A percentile compares a stretch with the other conserved stretches of the same genome.
Evolutionary conservation across 768 basidiomycete species (phyloP).

Genomic region (Agrocybe chaxingu): DNA sequence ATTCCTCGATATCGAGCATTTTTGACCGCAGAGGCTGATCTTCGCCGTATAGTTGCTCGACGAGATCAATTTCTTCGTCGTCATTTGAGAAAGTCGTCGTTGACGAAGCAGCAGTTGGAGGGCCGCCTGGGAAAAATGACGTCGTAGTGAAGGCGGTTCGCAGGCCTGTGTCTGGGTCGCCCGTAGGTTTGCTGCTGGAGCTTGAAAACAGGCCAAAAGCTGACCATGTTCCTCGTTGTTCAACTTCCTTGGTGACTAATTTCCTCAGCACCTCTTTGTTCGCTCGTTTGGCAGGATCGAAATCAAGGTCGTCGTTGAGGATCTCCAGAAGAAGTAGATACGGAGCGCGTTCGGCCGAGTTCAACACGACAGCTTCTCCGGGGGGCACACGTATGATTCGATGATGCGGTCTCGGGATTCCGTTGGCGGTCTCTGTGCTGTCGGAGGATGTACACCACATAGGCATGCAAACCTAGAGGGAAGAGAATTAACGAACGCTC

Average conservation of each 20-base stretch:
- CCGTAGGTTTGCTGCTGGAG: slow-evolving; percentile 18
- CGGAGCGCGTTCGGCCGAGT: slow-evolving; percentile 95
- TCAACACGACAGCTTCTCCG: slow-evolving; percentile 95
- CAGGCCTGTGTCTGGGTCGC: slow-evolving; percentile 17
- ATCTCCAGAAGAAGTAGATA: slow-evolving; percentile 93
- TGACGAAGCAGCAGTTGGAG: slow-evolving; percentile 20
- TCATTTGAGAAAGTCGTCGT: slow-evolving; percentile 17
- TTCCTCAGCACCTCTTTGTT: slow-evolving; percentile 87
- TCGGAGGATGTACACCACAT: slow-evolving; percentile 85
- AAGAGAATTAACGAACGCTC: slow-evolving; percentile 1
- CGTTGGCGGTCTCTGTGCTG: slow-evolving; percentile 30
- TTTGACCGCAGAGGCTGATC: slow-evolving; percentile 69
- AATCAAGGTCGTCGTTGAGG: slow-evolving; percentile 85
- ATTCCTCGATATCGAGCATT: slow-evolving; percentile 77
- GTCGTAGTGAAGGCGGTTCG: slow-evolving; percentile 21
- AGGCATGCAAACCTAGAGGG: slow-evolving; percentile 73
- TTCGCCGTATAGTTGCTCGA: slow-evolving; percentile 91
- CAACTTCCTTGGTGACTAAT: slow-evolving; percentile 64
- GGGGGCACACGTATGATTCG: slow-evolving; percentile 97
- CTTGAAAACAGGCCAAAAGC: slow-evolving; percentile 32
- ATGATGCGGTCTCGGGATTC: slow-evolving; percentile 71
- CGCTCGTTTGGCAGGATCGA: slow-evolving; percentile 76
- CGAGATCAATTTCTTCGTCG: slow-evolving; percentile 92
- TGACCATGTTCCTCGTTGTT: slow-evolving; percentile 53
- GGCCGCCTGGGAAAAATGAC: slow-evolving; percentile 16